Evolutionary conservation across 768 basidiomycete genomes (phyloP).

Genomic region (Lactarius indigo): DNA sequence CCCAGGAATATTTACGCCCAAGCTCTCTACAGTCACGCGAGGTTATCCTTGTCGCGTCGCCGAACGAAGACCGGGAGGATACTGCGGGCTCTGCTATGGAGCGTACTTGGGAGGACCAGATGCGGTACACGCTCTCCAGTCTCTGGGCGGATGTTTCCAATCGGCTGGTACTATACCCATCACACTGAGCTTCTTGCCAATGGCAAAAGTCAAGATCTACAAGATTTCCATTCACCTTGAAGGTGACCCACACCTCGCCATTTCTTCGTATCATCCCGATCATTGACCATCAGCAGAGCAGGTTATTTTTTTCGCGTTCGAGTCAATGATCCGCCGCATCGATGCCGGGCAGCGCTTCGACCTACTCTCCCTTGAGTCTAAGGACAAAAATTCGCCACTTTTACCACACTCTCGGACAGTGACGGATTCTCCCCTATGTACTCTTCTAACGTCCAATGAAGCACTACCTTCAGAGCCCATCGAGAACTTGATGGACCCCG

Average conservation of each 20-base stretch:
- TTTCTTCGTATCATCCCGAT: neutral
- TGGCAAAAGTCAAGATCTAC: constrained; percentile 80
- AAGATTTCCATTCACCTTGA: constrained; percentile 71
- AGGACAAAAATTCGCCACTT: constrained; percentile 40
- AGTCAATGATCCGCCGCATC: constrained; percentile 61
- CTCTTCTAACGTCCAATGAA: constrained; percentile 32
- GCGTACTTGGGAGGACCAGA: constrained; percentile 87
- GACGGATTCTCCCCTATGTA: constrained; percentile 70
- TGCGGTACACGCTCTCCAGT: constrained; percentile 78
- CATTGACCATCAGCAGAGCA: constrained; percentile 51
- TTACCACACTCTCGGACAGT: constrained; percentile 56
- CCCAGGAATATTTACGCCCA: constrained; percentile 74
- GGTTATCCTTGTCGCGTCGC: constrained; percentile 69
- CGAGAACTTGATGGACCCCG: constrained; percentile 9
- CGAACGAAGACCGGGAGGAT: constrained; percentile 83
- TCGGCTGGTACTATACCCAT: constrained; percentile 84
- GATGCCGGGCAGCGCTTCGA: constrained; percentile 45
- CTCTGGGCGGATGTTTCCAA: constrained; percentile 71
- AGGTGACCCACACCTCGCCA: constrained; percentile 46
- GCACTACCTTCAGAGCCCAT: constrained; percentile 41
- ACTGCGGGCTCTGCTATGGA: constrained; percentile 76
- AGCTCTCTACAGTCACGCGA: constrained; percentile 66
- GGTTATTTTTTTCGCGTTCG: constrained; percentile 73
- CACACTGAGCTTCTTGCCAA: constrained; percentile 74
- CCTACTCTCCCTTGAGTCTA: constrained; percentile 6